Percentiles rank a stretch among this genome's conserved stretches.
Conservation (phyloP, 2,329 filamentous ascomycete genomes). For the Apiospora sp. region DNA sequence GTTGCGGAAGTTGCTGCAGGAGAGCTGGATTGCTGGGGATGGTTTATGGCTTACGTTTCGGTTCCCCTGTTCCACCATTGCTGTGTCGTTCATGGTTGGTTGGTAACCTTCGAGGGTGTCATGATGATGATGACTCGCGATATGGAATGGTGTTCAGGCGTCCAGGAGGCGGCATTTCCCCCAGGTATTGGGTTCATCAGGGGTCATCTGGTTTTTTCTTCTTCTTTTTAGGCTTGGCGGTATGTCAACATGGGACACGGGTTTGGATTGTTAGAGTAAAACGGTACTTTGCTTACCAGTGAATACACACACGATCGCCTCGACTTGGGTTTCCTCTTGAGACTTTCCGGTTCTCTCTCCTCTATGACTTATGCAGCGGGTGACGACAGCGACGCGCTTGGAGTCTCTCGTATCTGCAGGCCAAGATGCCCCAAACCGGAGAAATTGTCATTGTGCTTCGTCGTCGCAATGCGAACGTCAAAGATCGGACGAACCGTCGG, state of each 20-base stretch:
- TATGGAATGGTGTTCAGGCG: background rate
- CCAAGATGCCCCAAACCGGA: background rate
- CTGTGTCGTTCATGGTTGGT: too few relatives aligned
- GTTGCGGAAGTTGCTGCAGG: background rate
- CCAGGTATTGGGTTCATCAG: background rate
- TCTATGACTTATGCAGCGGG: background rate
- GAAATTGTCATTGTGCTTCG: too few relatives aligned
- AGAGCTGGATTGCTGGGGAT: background rate
- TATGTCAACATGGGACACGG: background rate
- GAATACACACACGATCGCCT: background rate
- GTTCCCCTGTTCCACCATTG: background rate
- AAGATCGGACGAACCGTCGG: too few relatives aligned
- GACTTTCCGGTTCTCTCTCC: background rate
- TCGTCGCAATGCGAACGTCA: background rate
- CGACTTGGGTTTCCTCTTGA: background rate
- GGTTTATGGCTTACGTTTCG: background rate
- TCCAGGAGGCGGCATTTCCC: background rate
- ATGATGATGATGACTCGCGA: background rate
- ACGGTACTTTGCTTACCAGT: background rate
- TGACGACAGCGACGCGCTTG: background rate
- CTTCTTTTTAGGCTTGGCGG: background rate
- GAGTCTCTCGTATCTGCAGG: background rate
- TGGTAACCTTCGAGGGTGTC: too few relatives aligned
- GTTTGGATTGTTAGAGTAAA: constrained; percentile 11
- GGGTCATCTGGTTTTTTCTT: background rate